Evolutionary conservation across 2,329 filamentous ascomycete genomes (phyloP).

Genomic region (Fusarium coicis): DNA sequence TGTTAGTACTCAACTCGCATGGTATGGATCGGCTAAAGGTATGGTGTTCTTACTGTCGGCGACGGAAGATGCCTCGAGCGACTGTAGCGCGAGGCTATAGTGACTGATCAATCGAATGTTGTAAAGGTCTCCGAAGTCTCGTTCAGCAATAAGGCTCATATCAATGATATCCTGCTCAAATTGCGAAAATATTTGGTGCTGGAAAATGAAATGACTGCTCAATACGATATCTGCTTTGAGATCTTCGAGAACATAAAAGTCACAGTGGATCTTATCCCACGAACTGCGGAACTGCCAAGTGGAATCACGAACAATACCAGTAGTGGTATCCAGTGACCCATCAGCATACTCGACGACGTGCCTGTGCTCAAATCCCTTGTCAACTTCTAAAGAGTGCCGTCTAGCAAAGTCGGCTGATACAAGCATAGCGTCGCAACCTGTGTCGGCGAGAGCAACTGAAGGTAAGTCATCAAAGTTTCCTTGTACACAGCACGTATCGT

Average conservation of each 20-base stretch:
- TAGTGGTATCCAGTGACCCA: neutral
- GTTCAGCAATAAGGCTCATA: fast-evolving
- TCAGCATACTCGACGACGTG: neutral
- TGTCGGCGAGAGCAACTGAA: neutral
- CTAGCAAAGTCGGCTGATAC: neutral
- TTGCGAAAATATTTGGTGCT: neutral
- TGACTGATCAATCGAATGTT: neutral
- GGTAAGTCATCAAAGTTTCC: neutral
- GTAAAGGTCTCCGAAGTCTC: neutral
- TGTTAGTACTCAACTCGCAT: too few species aligned
- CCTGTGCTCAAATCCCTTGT: neutral
- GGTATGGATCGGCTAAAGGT: too few species aligned
- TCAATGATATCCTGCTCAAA: neutral
- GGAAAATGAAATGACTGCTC: neutral
- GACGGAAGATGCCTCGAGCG: neutral
- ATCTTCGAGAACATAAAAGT: neutral
- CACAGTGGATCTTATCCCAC: fast-evolving
- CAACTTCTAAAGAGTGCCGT: neutral
- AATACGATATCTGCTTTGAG: neutral
- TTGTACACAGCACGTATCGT: neutral
- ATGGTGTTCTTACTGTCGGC: neutral
- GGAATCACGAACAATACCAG: neutral
- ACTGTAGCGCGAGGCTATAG: neutral
- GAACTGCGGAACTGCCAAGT: neutral
- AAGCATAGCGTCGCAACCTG: neutral